Conservation (phyloP, 2,329 filamentous ascomycete species). For the Cytospora piceae region DNA sequence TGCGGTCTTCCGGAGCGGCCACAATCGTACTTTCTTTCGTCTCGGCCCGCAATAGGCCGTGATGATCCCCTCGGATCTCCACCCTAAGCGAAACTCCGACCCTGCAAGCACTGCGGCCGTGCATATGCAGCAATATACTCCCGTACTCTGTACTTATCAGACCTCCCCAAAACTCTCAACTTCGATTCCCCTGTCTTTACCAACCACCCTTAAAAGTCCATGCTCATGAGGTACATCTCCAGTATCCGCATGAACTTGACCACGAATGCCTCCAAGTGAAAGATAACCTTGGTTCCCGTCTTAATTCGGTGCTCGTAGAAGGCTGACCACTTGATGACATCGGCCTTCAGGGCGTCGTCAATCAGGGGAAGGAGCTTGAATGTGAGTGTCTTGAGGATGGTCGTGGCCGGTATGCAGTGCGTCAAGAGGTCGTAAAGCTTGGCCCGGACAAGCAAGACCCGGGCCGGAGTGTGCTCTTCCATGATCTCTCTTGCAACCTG, state of each 20-base stretch:
- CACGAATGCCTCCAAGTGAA: conserved; percentile 97
- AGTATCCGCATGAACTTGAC: conserved; percentile 97
- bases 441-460: conserved; percentile 84
- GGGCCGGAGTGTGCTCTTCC: conserved; percentile 86
- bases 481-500: conserved; percentile 93
- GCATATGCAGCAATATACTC: not conserved
- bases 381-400: conserved; percentile 90
- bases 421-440: conserved; percentile 97
- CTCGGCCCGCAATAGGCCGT: not conserved
- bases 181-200: not conserved
- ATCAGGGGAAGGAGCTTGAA: conserved; percentile 89
- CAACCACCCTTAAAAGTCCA: conserved; percentile 62
- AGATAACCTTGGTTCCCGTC: conserved; percentile 92
- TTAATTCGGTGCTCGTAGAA: conserved; percentile 97
- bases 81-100: not conserved
- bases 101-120: conserved; percentile 2
- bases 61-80: not conserved
- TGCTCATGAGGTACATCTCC: conserved; percentile 89
- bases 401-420: conserved; percentile 95
- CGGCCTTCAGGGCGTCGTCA: conserved; percentile 86
- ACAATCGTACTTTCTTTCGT: not conserved
- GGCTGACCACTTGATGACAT: conserved; percentile 93
- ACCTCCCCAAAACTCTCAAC: not conserved
- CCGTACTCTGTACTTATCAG: not conserved
- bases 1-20: not conserved